These are phyloP conservation scores for Sanghuangporus weigelae DNA, from an alignment of 1,284 basidiomycete species.

Conservation along the genomic window DNA sequence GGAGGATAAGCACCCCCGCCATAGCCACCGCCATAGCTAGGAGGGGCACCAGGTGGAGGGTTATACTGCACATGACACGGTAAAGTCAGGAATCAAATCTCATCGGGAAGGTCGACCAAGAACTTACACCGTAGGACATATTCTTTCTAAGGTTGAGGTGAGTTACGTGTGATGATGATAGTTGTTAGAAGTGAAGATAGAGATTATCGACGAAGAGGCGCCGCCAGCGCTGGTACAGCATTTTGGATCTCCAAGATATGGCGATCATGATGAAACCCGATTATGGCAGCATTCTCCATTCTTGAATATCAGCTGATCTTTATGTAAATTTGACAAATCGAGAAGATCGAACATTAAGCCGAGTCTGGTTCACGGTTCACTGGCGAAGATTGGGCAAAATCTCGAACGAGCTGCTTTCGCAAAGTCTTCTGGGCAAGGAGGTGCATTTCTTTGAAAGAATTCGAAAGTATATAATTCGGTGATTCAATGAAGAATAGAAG, in stretches of 20 bases:
- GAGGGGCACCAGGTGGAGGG: slow-evolving; percentile 5
- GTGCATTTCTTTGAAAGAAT: too few species aligned
- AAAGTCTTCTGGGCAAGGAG: too few species aligned
- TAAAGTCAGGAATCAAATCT: background rate
- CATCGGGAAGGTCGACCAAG: background rate
- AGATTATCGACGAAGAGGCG: background rate
- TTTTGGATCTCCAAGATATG: too few species aligned
- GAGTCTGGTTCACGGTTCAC: too few species aligned
- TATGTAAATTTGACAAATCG: background rate
- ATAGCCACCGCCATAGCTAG: slow-evolving; percentile 13
- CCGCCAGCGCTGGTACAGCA: background rate
- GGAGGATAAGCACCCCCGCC: slow-evolving; percentile 31
- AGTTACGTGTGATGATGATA: background rate
- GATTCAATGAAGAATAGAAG: too few species aligned
- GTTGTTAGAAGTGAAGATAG: background rate
- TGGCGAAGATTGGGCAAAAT: too few species aligned
- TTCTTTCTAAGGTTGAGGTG: background rate
- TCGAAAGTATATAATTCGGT: too few species aligned
- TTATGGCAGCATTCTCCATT: background rate
- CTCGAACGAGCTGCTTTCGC: too few species aligned
- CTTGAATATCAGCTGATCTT: background rate
- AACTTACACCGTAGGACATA: slow-evolving; percentile 5
- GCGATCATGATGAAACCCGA: background rate
- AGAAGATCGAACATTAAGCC: too few species aligned
- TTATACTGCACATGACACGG: slow-evolving; percentile 8